Evolutionary conservation across 768 basidiomycete species (phyloP).

Genomic region (Suillus clintonianus): DNA sequence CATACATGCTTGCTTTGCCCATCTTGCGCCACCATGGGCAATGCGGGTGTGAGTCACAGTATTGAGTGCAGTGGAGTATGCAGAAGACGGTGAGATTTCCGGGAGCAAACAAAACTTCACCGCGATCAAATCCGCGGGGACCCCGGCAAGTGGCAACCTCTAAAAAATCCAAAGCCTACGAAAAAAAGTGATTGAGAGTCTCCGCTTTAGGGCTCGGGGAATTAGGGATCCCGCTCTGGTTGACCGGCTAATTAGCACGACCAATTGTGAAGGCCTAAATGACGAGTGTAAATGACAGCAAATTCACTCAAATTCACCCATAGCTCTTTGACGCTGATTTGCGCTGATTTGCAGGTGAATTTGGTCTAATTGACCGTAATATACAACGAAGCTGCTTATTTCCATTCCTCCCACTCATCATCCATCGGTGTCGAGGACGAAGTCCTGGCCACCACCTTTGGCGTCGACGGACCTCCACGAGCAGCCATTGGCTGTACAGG

Average conservation of each 20-base stretch:
- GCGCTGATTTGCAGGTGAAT: neutral
- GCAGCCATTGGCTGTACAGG: neutral
- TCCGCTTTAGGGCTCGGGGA: too few relatives aligned
- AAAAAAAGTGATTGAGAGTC: neutral
- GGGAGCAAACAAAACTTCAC: neutral
- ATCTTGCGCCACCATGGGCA: neutral
- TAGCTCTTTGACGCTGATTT: neutral
- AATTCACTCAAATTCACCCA: neutral
- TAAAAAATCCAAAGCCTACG: neutral
- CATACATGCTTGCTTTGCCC: neutral
- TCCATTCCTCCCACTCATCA: neutral
- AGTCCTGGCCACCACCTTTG: neutral
- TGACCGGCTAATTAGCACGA: neutral
- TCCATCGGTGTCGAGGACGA: neutral
- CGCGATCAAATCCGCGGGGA: neutral
- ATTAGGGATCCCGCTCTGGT: too few relatives aligned
- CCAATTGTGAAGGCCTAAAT: neutral
- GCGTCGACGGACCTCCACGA: neutral
- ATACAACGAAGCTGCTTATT: neutral
- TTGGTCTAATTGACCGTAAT: neutral
- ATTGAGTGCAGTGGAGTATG: neutral
- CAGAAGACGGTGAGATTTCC: neutral
- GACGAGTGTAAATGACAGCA: neutral
- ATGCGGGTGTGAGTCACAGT: neutral
- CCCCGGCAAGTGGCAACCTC: neutral